phyloP scores from a whole-genome alignment of 2,329 filamentous ascomycete species.

The Aspergillus tamarii region DNA sequence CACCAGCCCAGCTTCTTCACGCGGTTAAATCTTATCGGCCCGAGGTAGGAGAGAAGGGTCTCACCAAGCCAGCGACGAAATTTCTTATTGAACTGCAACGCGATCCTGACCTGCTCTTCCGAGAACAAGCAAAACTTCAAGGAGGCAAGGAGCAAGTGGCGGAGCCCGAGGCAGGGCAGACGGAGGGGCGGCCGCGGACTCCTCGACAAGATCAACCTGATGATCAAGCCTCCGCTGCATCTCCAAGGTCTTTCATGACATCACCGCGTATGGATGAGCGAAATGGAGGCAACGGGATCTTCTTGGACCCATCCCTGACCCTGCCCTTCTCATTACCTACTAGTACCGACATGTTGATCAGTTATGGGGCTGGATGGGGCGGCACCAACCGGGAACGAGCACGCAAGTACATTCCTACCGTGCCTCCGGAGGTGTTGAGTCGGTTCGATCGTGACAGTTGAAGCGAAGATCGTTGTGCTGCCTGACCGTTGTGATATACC shows the following conservation, averaged over 20 bases:
- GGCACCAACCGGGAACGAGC: conserved; percentile 89
- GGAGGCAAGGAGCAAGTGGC: conserved; percentile 27
- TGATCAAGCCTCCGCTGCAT: conserved; percentile 21
- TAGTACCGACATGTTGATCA: conserved; percentile 95
- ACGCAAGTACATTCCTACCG: conserved; percentile 92
- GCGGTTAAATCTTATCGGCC: conserved; percentile 89
- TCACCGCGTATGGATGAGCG: conserved; percentile 34
- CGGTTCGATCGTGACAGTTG: conserved; percentile 69
- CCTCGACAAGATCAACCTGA: conserved; percentile 26
- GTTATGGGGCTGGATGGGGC: conserved; percentile 91
- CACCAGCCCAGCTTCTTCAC: conserved; percentile 86
- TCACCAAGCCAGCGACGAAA: conserved; percentile 85
- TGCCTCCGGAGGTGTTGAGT: conserved; percentile 88
- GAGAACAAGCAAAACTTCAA: conserved; percentile 38
- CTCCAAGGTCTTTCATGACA: conserved; percentile 27
- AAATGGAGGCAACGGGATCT: conserved; percentile 49
- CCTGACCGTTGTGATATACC: conserved; percentile 11
- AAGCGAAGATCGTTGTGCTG: conserved; percentile 12
- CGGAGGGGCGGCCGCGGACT: conserved; percentile 34
- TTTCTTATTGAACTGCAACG: conserved; percentile 81
- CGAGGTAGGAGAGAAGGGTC: conserved; percentile 90
- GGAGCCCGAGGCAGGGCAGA: conserved; percentile 17
- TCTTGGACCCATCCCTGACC: conserved; percentile 88
- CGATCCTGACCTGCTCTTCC: conserved; percentile 64
- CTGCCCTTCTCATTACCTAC: conserved; percentile 94